phyloP scores from a whole-genome alignment of 148 eudicot species.

The Nepenthes mirabilis region DNA sequence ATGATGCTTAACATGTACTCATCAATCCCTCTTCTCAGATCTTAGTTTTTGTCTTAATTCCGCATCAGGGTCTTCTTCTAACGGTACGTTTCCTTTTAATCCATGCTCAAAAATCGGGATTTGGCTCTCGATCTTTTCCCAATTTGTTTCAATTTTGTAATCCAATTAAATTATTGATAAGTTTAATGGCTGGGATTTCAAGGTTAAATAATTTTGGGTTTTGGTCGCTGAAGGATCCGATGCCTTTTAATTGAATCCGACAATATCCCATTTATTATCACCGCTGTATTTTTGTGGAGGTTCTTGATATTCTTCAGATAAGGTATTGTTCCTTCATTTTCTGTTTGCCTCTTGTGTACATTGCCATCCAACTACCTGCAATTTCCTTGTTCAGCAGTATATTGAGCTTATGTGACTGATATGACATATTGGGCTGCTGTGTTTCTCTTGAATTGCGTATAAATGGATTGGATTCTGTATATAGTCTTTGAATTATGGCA shows the following conservation, averaged over 20 bases:
- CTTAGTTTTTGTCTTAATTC: slow-evolving; percentile 4
- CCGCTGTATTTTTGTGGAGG: slow-evolving; percentile 8
- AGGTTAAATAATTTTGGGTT: background rate
- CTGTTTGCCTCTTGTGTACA: no score
- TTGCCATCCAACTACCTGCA: no score
- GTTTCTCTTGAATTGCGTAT: no score
- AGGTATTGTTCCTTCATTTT: slow-evolving; percentile 2
- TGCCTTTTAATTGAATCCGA: slow-evolving; percentile 25
- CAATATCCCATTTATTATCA: slow-evolving; percentile 22
- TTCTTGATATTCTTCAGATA: slow-evolving; percentile 1
- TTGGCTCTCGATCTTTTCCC: slow-evolving; percentile 3
- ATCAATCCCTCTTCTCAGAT: slow-evolving; percentile 10
- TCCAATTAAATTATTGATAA: background rate
- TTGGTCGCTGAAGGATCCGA: slow-evolving; percentile 45
- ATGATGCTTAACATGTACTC: slow-evolving; percentile 5
- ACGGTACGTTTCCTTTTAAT: slow-evolving; percentile 2
- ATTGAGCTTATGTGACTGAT: no score
- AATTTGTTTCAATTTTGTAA: slow-evolving; percentile 1
- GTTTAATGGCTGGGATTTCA: slow-evolving; percentile 4
- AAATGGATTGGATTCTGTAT: no score
- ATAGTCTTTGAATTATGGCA: no score
- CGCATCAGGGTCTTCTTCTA: slow-evolving; percentile 5
- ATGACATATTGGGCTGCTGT: no score
- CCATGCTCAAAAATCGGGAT: background rate
- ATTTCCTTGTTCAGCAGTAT: no score